A percentile compares a stretch with the other conserved stretches of the same genome.
phyloP scores from a whole-genome alignment of 2,329 filamentous ascomycete species.

The Mollisia scopiformis region DNA sequence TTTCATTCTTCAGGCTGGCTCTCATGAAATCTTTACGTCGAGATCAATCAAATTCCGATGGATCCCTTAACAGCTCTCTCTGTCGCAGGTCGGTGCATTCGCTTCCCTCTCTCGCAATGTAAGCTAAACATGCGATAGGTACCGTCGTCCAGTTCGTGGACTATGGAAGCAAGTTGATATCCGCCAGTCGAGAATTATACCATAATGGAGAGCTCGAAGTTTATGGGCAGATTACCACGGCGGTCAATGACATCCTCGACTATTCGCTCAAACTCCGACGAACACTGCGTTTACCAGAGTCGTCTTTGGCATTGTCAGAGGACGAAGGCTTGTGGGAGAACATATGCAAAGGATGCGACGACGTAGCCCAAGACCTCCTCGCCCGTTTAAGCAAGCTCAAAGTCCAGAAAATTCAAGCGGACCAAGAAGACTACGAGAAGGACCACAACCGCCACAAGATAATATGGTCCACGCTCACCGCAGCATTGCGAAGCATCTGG shows the following conservation, averaged over 20 bases:
- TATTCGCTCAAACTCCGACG: neutral
- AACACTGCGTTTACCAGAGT: neutral
- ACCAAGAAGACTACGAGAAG: too few species aligned
- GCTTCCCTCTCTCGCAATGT: too few species aligned
- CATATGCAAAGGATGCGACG: neutral
- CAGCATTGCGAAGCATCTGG: neutral
- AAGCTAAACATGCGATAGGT: too few species aligned
- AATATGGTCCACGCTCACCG: neutral
- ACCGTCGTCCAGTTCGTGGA: constrained; percentile 21
- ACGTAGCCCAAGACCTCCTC: neutral
- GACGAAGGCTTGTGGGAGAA: neutral
- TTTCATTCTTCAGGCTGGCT: neutral
- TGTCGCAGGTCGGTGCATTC: too few species aligned
- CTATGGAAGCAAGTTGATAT: constrained; percentile 20
- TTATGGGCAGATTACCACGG: neutral
- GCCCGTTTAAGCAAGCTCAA: neutral
- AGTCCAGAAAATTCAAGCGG: too few species aligned
- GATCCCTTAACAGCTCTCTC: constrained; percentile 22
- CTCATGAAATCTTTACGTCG: too few species aligned
- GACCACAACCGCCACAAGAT: neutral
- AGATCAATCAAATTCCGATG: neutral
- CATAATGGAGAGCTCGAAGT: constrained; percentile 6
- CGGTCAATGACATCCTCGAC: constrained; percentile 1
- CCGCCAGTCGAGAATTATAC: constrained; percentile 12
- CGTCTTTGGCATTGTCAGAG: neutral